These are phyloP conservation scores for Mariannaea sp. DNA, from an alignment of 2,329 filamentous ascomycete species.

Conservation along the genomic window DNA sequence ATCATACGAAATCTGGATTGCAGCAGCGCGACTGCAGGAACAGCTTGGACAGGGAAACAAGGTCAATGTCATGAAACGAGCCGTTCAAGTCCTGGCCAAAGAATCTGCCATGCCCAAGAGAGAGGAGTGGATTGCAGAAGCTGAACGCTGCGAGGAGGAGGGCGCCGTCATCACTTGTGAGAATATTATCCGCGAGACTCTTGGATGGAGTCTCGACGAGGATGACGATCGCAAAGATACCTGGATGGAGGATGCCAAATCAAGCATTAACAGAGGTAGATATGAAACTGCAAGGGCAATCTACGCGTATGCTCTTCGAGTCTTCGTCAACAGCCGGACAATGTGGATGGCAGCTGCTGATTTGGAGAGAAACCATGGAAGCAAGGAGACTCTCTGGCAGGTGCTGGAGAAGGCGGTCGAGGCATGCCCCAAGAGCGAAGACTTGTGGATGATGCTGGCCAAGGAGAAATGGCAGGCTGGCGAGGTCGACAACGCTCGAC, in stretches of 20 bases:
- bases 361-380: constrained; percentile 87
- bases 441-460: constrained; percentile 93
- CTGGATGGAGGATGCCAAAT: constrained; percentile 92
- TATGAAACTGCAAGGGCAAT: constrained; percentile 94
- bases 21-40: constrained; percentile 87
- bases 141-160: constrained; percentile 92
- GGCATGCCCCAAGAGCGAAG: constrained; percentile 87
- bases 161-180: constrained; percentile 85
- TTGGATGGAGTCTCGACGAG: constrained; percentile 92
- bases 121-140: constrained; percentile 95
- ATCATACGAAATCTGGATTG: constrained; percentile 96
- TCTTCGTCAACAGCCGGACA: constrained; percentile 86
- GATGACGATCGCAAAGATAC: constrained; percentile 95
- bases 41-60: constrained; percentile 78
- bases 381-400: constrained; percentile 79
- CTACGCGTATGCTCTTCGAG: constrained; percentile 84
- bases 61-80: constrained; percentile 93
- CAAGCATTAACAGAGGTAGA: constrained; percentile 77
- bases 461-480: constrained; percentile 93
- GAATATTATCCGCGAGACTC: constrained; percentile 87
- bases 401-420: constrained; percentile 93
- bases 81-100: constrained; percentile 83
- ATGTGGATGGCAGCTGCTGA: constrained; percentile 92
- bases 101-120: constrained; percentile 96
- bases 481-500: constrained; percentile 82